A percentile compares a stretch with the other conserved stretches of the same genome.
Conservation (phyloP, 345 rosid species). For the Noccaea caerulescens region DNA sequence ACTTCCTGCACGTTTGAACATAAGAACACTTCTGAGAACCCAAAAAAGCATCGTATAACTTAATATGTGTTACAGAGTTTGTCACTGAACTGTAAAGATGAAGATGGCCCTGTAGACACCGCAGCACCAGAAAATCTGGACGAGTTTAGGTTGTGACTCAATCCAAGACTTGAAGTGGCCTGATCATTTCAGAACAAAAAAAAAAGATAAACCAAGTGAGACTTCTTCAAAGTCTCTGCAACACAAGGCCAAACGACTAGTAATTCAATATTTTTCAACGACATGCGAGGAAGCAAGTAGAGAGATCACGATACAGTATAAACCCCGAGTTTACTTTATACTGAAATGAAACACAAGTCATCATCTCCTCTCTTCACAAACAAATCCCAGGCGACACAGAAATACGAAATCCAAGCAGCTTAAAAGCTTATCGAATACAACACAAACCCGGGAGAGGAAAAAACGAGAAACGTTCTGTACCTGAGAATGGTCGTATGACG, state of each 20-base stretch:
- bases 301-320: not conserved
- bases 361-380: not conserved
- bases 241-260: slow-evolving; percentile 14
- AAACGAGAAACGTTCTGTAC: slow-evolving; percentile 37
- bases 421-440: not conserved
- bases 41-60: not conserved
- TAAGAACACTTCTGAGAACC: not conserved
- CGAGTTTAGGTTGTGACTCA: slow-evolving; percentile 45
- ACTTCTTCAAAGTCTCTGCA: not conserved
- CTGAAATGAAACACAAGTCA: not conserved
- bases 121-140: slow-evolving; percentile 56
- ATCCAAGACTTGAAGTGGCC: slow-evolving; percentile 49
- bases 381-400: not conserved
- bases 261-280: slow-evolving; percentile 7
- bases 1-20: slow-evolving; percentile 46
- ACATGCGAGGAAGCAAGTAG: not conserved
- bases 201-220: not conserved
- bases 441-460: not conserved
- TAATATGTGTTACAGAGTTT: slow-evolving; percentile 15
- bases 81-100: slow-evolving; percentile 68
- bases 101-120: slow-evolving; percentile 44
- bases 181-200: slow-evolving; percentile 26
- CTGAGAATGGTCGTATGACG: slow-evolving; percentile 54
- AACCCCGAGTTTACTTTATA: not conserved
- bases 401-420: not conserved